phyloP scores from a whole-genome alignment of 2,329 filamentous ascomycete species.

The Fusarium pseudograminearum region DNA sequence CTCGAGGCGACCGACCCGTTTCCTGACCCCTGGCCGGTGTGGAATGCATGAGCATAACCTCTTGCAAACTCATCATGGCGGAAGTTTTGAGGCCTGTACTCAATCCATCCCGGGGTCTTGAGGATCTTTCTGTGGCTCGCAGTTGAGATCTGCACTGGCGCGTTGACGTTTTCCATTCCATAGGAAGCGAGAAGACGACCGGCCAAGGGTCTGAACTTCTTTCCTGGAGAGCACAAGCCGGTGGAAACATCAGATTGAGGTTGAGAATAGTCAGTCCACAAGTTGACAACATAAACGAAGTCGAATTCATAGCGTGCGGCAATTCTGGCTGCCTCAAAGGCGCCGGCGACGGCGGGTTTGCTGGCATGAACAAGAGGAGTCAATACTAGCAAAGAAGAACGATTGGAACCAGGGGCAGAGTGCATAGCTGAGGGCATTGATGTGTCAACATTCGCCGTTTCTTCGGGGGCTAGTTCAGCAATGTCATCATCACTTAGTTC shows the following conservation, averaged over 20 bases:
- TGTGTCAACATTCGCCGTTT: constrained; percentile 24
- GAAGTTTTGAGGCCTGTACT: constrained; percentile 61
- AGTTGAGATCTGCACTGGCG: constrained; percentile 65
- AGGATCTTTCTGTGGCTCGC: constrained; percentile 64
- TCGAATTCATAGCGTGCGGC: constrained; percentile 69
- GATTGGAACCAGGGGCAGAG: constrained; percentile 42
- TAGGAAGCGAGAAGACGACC: constrained; percentile 68
- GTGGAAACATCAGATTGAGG: constrained; percentile 10
- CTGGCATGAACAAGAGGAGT: constrained; percentile 60
- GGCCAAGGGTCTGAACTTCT: constrained; percentile 50
- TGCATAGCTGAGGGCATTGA: constrained; percentile 36
- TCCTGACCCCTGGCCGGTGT: constrained; percentile 56
- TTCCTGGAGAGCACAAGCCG: constrained; percentile 19
- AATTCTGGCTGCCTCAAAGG: constrained; percentile 67
- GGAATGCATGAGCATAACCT: constrained; percentile 67
- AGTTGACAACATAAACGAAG: constrained; percentile 68
- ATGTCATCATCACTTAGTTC: constrained; percentile 69
- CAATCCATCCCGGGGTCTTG: constrained; percentile 63
- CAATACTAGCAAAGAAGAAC: constrained; percentile 56
- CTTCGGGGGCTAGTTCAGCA: constrained; percentile 57
- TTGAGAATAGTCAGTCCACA: constrained; percentile 61
- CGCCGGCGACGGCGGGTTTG: constrained; percentile 61
- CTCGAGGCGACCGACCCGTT: constrained; percentile 43
- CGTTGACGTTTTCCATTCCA: constrained; percentile 63
- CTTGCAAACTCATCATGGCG: constrained; percentile 60